Evolutionary conservation across 75 land plant genomes (phyloP).

Genomic region (Gnetum montanum): DNA sequence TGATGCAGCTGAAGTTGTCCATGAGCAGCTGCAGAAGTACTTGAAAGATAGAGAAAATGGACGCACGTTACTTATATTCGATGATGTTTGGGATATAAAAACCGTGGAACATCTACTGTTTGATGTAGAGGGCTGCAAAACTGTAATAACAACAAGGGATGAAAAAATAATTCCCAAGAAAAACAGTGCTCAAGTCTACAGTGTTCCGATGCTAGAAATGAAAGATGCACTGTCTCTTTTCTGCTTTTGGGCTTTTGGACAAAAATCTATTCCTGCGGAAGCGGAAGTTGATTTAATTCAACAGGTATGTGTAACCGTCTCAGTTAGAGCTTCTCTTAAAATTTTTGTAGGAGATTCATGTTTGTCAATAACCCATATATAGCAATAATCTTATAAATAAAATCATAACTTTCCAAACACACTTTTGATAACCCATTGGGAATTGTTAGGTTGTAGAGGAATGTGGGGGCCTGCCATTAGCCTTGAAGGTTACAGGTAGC

Average conservation of each 20-base stretch:
- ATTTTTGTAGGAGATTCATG: background rate
- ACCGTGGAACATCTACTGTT: background rate
- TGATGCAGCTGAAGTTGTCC: background rate
- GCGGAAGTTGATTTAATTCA: slow-evolving; percentile 28
- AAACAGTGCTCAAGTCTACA: background rate
- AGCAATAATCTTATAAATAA: background rate
- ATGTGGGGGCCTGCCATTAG: slow-evolving; percentile 58
- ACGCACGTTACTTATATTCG: background rate
- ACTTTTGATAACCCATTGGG: too few species aligned
- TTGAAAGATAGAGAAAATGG: background rate
- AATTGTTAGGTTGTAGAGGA: slow-evolving; percentile 26
- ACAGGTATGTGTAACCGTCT: slow-evolving; percentile 23
- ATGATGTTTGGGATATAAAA: slow-evolving; percentile 1
- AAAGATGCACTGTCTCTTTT: slow-evolving; percentile 40
- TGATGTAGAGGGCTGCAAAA: background rate
- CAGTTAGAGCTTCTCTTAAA: background rate
- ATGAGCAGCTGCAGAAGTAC: background rate
- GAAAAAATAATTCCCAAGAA: background rate
- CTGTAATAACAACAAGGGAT: background rate
- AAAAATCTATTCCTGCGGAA: slow-evolving; percentile 17
- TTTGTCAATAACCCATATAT: background rate
- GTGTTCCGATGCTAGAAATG: slow-evolving; percentile 16
- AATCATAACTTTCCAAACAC: too few species aligned
- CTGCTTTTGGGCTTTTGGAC: slow-evolving; percentile 42
- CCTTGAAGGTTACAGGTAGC: slow-evolving; percentile 58